These are phyloP conservation scores for Nevesoporus exiguus DNA, from an alignment of 768 basidiomycete genomes.

Conservation along the genomic window DNA sequence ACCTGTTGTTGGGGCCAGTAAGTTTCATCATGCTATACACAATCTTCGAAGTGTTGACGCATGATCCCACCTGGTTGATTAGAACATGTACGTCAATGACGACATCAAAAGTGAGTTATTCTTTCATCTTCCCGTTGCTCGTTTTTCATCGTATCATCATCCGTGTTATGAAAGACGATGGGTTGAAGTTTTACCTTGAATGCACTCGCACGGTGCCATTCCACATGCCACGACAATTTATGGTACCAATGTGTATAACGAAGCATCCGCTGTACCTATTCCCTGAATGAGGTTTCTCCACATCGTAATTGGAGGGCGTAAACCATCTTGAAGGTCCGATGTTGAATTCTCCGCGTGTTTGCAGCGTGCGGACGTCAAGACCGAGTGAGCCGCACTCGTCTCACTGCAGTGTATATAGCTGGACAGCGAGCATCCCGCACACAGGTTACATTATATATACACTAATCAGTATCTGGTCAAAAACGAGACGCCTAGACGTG, in stretches of 20 bases:
- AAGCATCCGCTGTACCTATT: not conserved
- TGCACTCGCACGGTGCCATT: not conserved
- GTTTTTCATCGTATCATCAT: not conserved
- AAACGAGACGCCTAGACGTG: no score
- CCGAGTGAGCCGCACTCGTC: no score
- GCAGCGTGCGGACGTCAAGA: no score
- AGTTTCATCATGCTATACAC: no score
- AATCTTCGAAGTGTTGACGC: not conserved
- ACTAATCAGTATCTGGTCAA: no score
- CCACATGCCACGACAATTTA: not conserved
- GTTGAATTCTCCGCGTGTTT: no score
- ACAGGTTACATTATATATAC: no score
- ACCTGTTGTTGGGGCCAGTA: no score
- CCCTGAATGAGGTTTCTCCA: not conserved
- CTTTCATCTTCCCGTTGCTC: not conserved
- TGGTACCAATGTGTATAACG: not conserved
- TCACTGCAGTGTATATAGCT: no score
- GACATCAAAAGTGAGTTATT: not conserved
- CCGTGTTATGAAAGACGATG: not conserved
- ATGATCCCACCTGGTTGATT: not conserved
- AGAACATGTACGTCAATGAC: not conserved
- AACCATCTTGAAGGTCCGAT: no score
- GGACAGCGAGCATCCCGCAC: no score
- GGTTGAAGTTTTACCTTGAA: not conserved
- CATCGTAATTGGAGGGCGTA: no score